These are phyloP conservation scores for Sphaerosporella brunnea DNA, from an alignment of 495 filamentous ascomycete genomes.

Conservation along the genomic window DNA sequence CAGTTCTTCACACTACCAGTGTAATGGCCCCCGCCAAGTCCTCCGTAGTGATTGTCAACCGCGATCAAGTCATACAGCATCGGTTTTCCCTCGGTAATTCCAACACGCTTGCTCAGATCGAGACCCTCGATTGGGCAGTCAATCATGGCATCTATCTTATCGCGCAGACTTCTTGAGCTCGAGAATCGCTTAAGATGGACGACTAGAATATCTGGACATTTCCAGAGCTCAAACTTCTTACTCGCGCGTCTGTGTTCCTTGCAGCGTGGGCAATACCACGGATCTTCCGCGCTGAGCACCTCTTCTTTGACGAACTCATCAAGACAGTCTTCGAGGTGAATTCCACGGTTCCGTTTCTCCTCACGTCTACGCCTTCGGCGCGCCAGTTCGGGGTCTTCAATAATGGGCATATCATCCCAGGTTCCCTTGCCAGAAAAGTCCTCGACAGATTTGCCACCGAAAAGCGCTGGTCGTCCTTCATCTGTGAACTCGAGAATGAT, in stretches of 20 bases:
- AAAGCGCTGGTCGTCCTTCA: slow-evolving; percentile 49
- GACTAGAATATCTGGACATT: slow-evolving; percentile 80
- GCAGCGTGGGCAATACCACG: slow-evolving; percentile 91
- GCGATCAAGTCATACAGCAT: slow-evolving; percentile 82
- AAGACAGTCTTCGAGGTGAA: slow-evolving; percentile 77
- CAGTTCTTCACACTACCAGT: slow-evolving; percentile 88
- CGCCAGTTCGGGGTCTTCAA: slow-evolving; percentile 51
- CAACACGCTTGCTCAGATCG: slow-evolving; percentile 62
- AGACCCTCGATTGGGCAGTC: slow-evolving; percentile 80
- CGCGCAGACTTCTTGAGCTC: slow-evolving; percentile 50
- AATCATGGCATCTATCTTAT: slow-evolving; percentile 82
- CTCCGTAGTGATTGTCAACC: slow-evolving; percentile 88
- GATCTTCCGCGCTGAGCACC: slow-evolving; percentile 79
- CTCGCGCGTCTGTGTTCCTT: slow-evolving; percentile 79
- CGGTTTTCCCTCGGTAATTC: slow-evolving; percentile 57
- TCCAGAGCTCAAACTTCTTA: slow-evolving; percentile 96
- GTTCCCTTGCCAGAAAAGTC: slow-evolving; percentile 30
- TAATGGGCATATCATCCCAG: slow-evolving; percentile 33
- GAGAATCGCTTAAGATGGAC: slow-evolving; percentile 93
- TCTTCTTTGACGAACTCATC: slow-evolving; percentile 87
- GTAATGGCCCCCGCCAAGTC: slow-evolving; percentile 85
- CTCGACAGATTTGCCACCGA: slow-evolving; percentile 36
- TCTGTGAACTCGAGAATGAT: slow-evolving; percentile 70
- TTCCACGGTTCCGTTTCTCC: slow-evolving; percentile 49
- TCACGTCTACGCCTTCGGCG: slow-evolving; percentile 40